Percentiles rank a stretch among this genome's conserved stretches.
phyloP scores from a whole-genome alignment of 2,329 filamentous ascomycete species.

The Juglanconis juglandina region DNA sequence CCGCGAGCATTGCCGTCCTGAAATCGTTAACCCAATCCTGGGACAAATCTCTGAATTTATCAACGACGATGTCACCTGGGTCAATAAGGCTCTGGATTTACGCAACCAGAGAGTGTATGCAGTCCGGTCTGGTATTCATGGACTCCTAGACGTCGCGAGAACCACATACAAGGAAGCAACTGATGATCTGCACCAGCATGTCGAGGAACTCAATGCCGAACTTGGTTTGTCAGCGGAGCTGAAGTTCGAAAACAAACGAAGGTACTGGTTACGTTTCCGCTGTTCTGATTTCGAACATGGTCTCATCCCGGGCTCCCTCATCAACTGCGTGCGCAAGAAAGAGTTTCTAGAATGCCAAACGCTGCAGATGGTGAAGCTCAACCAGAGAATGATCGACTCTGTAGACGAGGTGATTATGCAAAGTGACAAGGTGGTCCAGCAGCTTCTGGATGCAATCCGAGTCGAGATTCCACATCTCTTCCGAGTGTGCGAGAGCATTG shows the following conservation, averaged over 20 bases:
- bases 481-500: slow-evolving; percentile 80
- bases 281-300: slow-evolving; percentile 59
- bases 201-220: slow-evolving; percentile 65
- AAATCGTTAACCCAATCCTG: slow-evolving; percentile 58
- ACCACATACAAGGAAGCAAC: slow-evolving; percentile 88
- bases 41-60: slow-evolving; percentile 66
- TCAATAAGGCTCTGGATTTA: slow-evolving; percentile 75
- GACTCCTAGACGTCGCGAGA: slow-evolving; percentile 81
- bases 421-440: slow-evolving; percentile 73
- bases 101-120: slow-evolving; percentile 67
- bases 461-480: slow-evolving; percentile 71
- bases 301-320: slow-evolving; percentile 63
- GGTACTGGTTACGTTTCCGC: slow-evolving; percentile 73
- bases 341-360: slow-evolving; percentile 85
- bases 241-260: slow-evolving; percentile 72
- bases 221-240: slow-evolving; percentile 61
- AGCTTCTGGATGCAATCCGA: slow-evolving; percentile 70
- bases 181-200: slow-evolving; percentile 54
- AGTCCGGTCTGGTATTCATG: slow-evolving; percentile 69
- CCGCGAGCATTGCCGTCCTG: slow-evolving; percentile 64
- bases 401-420: slow-evolving; percentile 80
- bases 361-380: slow-evolving; percentile 76
- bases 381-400: slow-evolving; percentile 71
- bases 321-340: slow-evolving; percentile 72
- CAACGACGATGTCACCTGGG: slow-evolving; percentile 77